Evolutionary conservation across 1,284 basidiomycete genomes (phyloP), one percentile per base, ranked within the genome.

Genomic region (Tylopilus sp.): DNA sequence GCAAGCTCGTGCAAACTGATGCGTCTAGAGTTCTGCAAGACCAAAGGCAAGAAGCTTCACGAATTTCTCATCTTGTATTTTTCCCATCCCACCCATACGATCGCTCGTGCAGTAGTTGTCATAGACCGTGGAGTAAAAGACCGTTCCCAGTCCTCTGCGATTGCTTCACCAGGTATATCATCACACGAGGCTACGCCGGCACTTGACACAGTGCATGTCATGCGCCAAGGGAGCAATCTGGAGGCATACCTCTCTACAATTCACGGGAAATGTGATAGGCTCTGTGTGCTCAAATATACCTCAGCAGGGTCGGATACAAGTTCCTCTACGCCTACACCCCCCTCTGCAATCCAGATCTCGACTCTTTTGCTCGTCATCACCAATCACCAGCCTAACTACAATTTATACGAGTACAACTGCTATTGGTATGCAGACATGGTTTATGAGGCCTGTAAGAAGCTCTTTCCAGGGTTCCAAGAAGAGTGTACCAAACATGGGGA

Each of bases 351-450:
- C 12, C 45, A 61, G 23, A 1, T 62, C 4, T 62, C 48, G 6
- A 52, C 8, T 5, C 60, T 62, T 17, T 10, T 62, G 21, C n/a
- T 50, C 13, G 35, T 52, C 4, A 48, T 45, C 27, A 37, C 45
- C 21, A 37, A 39, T 9, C 45, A 52, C 27, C 45, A 29, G 25
- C 60, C 33, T 8, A 29, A 52, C 14, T 62, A 62, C 21, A 37
- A 29, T 10, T 16, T 62, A 10, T 62, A 62, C 21, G 34, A 50
- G 29, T 29, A 62, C 27, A 62, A 62, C 5, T 62, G 60, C 33
- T 62, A 62, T 37, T 52, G 48, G 48, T 62, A 52, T 25, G 60
- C 60, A 23, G 19, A 29, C 21, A 62, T 35, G 19, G 27, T 62
- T 3, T 62, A 37, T 16, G 35, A 62, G 27, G 60, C 60, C 12